phyloP scores from a whole-genome alignment of 768 basidiomycete species.

The Pulveroboletus sp. region DNA sequence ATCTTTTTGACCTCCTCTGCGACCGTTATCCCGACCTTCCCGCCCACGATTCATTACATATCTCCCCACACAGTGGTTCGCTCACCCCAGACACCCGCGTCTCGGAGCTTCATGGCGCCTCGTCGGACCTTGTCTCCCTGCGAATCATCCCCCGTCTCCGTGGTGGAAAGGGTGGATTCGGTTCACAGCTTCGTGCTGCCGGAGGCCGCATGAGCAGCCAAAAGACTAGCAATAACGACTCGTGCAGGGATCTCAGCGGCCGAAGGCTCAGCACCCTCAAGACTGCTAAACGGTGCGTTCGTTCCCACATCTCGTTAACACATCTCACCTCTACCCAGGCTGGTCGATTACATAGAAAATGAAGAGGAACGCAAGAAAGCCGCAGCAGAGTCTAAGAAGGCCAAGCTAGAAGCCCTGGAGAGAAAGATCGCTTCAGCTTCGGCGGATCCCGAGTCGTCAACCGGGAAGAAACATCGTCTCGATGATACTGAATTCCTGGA shows the following conservation, averaged over 20 bases:
- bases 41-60: conserved; percentile 34
- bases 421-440: conserved; percentile 53
- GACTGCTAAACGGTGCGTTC: conserved; percentile 84
- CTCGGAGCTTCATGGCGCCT: conserved; percentile 33
- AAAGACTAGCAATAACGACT: conserved; percentile 93
- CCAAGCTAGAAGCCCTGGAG: conserved; percentile 83
- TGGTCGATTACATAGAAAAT: conserved; percentile 81
- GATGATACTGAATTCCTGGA: conserved; percentile 93
- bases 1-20: conserved; percentile 42
- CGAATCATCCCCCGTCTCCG: conserved; percentile 69
- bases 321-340: conserved; percentile 37
- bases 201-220: conserved; percentile 97
- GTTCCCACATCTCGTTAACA: not conserved
- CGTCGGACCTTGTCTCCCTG: conserved; percentile 51
- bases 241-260: conserved; percentile 89
- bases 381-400: conserved; percentile 69
- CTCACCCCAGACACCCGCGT: conserved; percentile 31
- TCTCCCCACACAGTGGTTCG: conserved; percentile 39
- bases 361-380: conserved; percentile 81
- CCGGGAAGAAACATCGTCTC: conserved; percentile 82
- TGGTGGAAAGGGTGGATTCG: conserved; percentile 98
- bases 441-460: conserved; percentile 42
- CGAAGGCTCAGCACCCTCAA: conserved; percentile 90
- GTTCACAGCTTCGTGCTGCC: conserved; percentile 91
- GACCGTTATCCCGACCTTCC: conserved; percentile 49